These are phyloP conservation scores for Amylostereum areolatum DNA, from an alignment of 1,284 basidiomycete species.

Conservation along the genomic window DNA sequence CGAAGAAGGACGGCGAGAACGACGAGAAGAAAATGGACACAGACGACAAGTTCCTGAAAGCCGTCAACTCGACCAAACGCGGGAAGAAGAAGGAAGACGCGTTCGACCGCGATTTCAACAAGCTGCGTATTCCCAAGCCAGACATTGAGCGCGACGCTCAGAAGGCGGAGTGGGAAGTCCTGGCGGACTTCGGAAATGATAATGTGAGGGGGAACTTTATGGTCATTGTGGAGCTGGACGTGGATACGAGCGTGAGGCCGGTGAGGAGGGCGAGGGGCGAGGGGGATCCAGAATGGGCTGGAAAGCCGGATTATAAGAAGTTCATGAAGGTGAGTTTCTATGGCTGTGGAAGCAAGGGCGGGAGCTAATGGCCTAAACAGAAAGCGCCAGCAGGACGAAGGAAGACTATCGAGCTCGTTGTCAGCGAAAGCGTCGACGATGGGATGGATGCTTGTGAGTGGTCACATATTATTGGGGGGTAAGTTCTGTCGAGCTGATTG, in stretches of 20 bases:
- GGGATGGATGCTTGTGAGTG: conserved; percentile 47
- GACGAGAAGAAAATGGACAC: conserved; percentile 51
- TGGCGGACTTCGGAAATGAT: conserved; percentile 73
- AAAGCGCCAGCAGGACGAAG: conserved; percentile 25
- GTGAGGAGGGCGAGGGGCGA: conserved; percentile 12
- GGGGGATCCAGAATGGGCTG: conserved; percentile 41
- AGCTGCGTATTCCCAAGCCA: conserved; percentile 71
- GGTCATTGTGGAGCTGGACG: conserved; percentile 70
- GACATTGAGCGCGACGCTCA: conserved; percentile 33
- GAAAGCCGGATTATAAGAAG: conserved; percentile 77
- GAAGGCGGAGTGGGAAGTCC: conserved; percentile 54
- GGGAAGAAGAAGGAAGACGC: conserved; percentile 66
- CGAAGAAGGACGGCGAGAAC: conserved; percentile 30
- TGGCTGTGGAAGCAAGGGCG: not conserved
- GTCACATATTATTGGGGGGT: not conserved
- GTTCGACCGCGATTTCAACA: conserved; percentile 83
- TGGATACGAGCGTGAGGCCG: conserved; percentile 30
- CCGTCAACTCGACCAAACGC: conserved; percentile 67
- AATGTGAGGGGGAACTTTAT: conserved; percentile 79
- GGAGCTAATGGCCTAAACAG: conserved; percentile 15
- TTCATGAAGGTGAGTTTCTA: conserved; percentile 64
- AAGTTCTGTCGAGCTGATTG: not conserved
- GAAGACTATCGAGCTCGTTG: conserved; percentile 44
- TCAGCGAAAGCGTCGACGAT: conserved; percentile 48
- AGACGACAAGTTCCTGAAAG: conserved; percentile 64